Conservation (phyloP, 371 early-diverging fungal genomes). For the Mortierella sp. region DNA sequence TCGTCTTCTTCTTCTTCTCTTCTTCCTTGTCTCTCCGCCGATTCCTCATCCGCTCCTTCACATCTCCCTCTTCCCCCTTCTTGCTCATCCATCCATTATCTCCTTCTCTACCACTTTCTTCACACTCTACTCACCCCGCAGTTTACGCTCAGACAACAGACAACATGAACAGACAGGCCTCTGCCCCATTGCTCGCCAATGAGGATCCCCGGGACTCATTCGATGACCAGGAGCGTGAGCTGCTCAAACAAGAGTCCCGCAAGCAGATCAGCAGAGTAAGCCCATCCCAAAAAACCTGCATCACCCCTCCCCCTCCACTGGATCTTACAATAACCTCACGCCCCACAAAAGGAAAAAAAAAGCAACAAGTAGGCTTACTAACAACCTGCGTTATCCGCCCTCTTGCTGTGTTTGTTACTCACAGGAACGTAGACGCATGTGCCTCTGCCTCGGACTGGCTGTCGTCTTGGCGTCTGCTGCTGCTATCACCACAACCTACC, state of each 20-base stretch:
- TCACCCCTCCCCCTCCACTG: constrained; percentile 5
- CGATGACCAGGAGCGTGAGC: constrained; percentile 46
- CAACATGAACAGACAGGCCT: constrained; percentile 30
- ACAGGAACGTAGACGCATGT: constrained; percentile 37
- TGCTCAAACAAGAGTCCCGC: constrained; percentile 31
- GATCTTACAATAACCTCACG: background rate
- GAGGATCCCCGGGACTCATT: constrained; percentile 48
- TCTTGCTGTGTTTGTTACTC: background rate
- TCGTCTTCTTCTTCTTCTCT: background rate
- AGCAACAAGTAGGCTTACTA: background rate
- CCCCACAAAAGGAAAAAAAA: background rate
- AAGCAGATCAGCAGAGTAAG: constrained; percentile 39
- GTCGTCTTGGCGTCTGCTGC: constrained; percentile 38
- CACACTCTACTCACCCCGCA: background rate
- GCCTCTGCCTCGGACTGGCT: constrained; percentile 43
- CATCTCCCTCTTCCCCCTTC: background rate
- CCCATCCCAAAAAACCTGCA: background rate
- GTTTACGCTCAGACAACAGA: background rate
- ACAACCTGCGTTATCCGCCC: background rate
- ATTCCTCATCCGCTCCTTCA: background rate
- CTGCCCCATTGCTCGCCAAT: constrained; percentile 52
- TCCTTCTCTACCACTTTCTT: background rate
- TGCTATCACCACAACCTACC: constrained; percentile 26
- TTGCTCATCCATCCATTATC: background rate
- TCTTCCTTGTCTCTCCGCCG: background rate